Evolutionary conservation across 805 yeast species (phyloP).

Genomic region (Hermanozyma aechmeae): DNA sequence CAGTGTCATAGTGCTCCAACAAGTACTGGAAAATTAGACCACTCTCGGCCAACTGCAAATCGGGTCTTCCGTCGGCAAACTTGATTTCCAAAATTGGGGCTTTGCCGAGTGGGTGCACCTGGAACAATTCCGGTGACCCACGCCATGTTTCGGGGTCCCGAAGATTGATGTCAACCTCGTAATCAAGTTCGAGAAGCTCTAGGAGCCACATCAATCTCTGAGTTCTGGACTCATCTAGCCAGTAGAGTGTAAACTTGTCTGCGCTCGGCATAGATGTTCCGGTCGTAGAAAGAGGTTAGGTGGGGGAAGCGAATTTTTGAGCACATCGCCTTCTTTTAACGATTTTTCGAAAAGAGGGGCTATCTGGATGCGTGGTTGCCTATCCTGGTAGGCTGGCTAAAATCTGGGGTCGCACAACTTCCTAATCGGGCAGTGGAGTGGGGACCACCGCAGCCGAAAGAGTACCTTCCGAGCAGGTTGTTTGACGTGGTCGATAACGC

Average conservation of each 20-base stretch:
- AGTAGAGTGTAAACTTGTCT: constrained; percentile 10
- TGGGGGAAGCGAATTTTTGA: too few species aligned
- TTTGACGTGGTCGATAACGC: too few species aligned
- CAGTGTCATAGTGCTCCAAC: constrained; percentile 38
- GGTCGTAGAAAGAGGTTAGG: too few species aligned
- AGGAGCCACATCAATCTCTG: constrained; percentile 55
- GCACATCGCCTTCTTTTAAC: too few species aligned
- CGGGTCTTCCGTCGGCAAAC: constrained; percentile 25
- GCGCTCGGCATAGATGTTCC: neutral
- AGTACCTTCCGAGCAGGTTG: too few species aligned
- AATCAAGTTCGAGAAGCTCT: constrained; percentile 50
- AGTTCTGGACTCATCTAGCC: constrained; percentile 50
- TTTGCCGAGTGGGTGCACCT: constrained; percentile 55
- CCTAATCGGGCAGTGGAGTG: too few species aligned
- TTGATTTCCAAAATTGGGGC: constrained; percentile 45
- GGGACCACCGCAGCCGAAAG: too few species aligned
- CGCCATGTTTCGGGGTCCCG: constrained; percentile 39
- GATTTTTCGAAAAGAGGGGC: too few species aligned
- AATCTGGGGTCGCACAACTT: too few species aligned
- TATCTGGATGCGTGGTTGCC: too few species aligned
- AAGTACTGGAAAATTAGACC: constrained; percentile 51
- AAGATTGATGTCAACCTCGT: constrained; percentile 42
- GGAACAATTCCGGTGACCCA: constrained; percentile 30
- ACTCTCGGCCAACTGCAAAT: constrained; percentile 43
- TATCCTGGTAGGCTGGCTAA: too few species aligned